Base-by-base conservation (phyloP, 768 basidiomycete species). In the Mycena belliarum region DNA sequence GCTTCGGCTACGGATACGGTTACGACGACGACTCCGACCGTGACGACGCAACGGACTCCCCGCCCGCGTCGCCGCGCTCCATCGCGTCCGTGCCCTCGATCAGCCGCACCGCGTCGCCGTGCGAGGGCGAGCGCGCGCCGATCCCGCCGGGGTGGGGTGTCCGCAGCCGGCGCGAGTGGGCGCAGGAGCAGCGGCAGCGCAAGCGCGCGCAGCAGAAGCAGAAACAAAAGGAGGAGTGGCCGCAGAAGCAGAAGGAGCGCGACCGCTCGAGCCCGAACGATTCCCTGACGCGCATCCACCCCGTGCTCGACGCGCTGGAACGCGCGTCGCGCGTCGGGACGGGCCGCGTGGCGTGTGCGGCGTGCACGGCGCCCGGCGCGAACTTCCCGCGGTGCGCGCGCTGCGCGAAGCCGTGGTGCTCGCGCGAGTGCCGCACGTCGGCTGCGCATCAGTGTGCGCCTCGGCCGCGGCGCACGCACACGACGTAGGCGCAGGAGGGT, bases 381-480 rank as follows among this genome's bases (percentile, higher is more conserved):
- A 63, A 59, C n/a, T 59, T 63, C 11, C 61, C 61, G 29, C 61
- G 61, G 12, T 63, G 61, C 38, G 7, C 45, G 15, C 53, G 45
- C 16, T 63, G 61, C 24, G 35, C 29, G 21, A 28, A 59, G 26
- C 40, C 53, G 53, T 63, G 57, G 54, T 63, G 61, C 25, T 63
- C 53, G 33, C 52, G 61, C 14, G 49, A 37, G 25, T 63, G 61
- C 25, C 57, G 61, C 18, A 52, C 42, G 20, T 24, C 49, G 26
- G 20, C 46, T 20, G 35, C 33, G 21, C 61, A 63, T 42, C 53
- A 35, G n/a, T 63, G 61, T 52, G 20, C n/a, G 16, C 33, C 56
- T 8, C 32, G 53, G 11, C 52, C 56, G 14, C 32, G 53, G 11
- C 52, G 51, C 14, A 23, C 52, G 18, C 55, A 57, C 20, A 52